phyloP scores from a whole-genome alignment of 148 eudicot species.

The Salicornia ramosissima region DNA sequence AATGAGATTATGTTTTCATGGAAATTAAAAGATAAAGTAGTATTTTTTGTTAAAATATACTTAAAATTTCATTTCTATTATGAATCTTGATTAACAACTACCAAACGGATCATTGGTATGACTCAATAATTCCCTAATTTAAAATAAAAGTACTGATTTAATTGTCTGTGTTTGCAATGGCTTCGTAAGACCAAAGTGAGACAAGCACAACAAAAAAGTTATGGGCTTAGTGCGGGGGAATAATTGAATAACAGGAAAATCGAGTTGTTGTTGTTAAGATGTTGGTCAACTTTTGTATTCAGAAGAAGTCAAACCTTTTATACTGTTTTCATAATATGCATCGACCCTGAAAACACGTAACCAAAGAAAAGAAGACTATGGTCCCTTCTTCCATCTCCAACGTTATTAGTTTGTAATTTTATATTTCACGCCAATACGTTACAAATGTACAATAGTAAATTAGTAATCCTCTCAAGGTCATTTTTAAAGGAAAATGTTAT shows the following conservation, averaged over 20 bases:
- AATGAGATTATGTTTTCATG: too few relatives aligned
- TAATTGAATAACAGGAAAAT: not conserved
- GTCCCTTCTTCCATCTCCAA: slow-evolving; percentile 6
- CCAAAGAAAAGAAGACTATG: slow-evolving; percentile 8
- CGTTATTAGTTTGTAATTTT: not conserved
- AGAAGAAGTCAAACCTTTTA: not conserved
- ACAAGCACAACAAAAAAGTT: slow-evolving; percentile 14
- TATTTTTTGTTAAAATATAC: too few relatives aligned
- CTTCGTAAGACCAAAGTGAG: slow-evolving; percentile 14
- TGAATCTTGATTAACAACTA: too few relatives aligned
- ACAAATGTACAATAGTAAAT: too few relatives aligned
- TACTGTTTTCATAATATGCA: not conserved
- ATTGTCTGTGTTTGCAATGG: not conserved
- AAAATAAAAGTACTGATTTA: too few relatives aligned
- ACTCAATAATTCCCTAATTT: too few relatives aligned
- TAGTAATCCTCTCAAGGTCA: too few relatives aligned
- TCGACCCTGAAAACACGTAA: slow-evolving; percentile 16
- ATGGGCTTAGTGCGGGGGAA: slow-evolving; percentile 3
- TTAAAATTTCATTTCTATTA: too few relatives aligned
- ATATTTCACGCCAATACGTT: too few relatives aligned
- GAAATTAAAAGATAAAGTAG: too few relatives aligned
- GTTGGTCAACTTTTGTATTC: slow-evolving; percentile 8
- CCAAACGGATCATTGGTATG: too few relatives aligned
- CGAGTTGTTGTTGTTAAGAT: not conserved
- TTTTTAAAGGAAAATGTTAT: too few relatives aligned